Evolutionary conservation across 805 yeast species (phyloP).

Genomic region (Diddensiella transvaalensis): DNA sequence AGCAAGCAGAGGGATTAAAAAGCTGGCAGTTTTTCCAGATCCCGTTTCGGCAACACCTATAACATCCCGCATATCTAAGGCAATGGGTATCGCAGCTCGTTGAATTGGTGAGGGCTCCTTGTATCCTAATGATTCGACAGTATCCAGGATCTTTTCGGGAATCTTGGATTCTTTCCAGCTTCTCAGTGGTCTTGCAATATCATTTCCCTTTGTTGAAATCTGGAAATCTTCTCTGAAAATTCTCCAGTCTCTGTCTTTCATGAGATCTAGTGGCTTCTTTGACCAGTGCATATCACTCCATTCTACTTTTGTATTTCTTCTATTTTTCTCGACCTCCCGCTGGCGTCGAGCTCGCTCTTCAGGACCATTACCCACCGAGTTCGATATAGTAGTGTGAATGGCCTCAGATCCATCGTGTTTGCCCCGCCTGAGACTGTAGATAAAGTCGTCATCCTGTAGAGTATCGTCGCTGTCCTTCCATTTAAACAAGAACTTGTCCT

Average conservation of each 20-base stretch:
- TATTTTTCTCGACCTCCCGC: slow-evolving; percentile 25
- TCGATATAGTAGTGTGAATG: not conserved
- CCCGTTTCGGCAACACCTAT: slow-evolving; percentile 96
- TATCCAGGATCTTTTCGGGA: slow-evolving; percentile 40
- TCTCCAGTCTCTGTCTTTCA: slow-evolving; percentile 89
- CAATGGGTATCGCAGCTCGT: slow-evolving; percentile 78
- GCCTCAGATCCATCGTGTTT: too few relatives aligned
- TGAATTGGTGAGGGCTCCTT: slow-evolving; percentile 85
- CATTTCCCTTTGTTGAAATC: slow-evolving; percentile 51
- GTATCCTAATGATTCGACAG: slow-evolving; percentile 39
- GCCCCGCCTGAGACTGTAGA: slow-evolving; percentile 24
- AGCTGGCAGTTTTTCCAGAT: slow-evolving; percentile 89
- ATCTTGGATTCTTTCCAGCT: slow-evolving; percentile 66
- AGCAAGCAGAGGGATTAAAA: slow-evolving; percentile 65
- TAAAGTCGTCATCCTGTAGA: slow-evolving; percentile 41
- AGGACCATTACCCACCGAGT: slow-evolving; percentile 20
- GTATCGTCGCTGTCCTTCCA: slow-evolving; percentile 76
- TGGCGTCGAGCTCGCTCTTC: slow-evolving; percentile 22
- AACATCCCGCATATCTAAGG: slow-evolving; percentile 56
- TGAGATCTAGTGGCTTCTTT: slow-evolving; percentile 54
- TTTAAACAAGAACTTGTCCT: slow-evolving; percentile 52
- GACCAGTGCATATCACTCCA: slow-evolving; percentile 56
- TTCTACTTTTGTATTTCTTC: slow-evolving; percentile 17
- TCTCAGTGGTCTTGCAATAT: slow-evolving; percentile 58
- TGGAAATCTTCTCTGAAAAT: slow-evolving; percentile 74